These are phyloP conservation scores for Cnidoscolus chayamansa DNA, from an alignment of 441 rosid genomes.

Conservation along the genomic window DNA sequence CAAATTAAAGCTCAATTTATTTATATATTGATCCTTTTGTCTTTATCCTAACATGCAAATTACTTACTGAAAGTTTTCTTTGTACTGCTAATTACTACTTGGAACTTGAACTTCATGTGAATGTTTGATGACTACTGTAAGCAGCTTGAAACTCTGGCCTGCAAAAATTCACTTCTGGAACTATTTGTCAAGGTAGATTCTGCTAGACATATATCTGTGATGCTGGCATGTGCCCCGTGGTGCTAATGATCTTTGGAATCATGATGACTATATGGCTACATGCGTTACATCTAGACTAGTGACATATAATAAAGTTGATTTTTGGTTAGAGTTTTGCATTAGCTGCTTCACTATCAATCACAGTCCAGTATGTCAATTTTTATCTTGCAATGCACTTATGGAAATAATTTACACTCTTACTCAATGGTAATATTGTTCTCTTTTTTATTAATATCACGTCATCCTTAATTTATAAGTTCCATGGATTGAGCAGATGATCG, in stretches of 20 bases:
- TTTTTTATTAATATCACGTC: not conserved
- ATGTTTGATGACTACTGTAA: too few species aligned
- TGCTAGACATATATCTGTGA: too few species aligned
- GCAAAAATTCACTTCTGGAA: too few species aligned
- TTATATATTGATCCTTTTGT: too few species aligned
- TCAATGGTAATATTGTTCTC: not conserved
- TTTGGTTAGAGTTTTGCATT: not conserved
- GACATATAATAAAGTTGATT: not conserved
- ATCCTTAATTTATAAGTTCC: not conserved
- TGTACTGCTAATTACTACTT: too few species aligned
- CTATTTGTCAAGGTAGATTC: too few species aligned
- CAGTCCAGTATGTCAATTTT: too few species aligned
- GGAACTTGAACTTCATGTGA: too few species aligned
- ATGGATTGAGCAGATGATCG: constrained; percentile 70
- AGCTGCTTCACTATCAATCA: not conserved
- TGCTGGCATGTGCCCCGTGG: not conserved
- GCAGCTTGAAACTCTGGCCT: not conserved
- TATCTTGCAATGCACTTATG: not conserved
- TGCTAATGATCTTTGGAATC: not conserved
- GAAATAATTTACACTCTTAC: not conserved
- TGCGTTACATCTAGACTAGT: not conserved
- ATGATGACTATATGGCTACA: not conserved
- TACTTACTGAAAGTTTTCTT: too few species aligned
- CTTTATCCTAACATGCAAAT: too few species aligned
- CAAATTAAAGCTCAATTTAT: too few species aligned